Conservation (phyloP, 108 stramenopile genomes). For the Chaetoceros muelleri region DNA sequence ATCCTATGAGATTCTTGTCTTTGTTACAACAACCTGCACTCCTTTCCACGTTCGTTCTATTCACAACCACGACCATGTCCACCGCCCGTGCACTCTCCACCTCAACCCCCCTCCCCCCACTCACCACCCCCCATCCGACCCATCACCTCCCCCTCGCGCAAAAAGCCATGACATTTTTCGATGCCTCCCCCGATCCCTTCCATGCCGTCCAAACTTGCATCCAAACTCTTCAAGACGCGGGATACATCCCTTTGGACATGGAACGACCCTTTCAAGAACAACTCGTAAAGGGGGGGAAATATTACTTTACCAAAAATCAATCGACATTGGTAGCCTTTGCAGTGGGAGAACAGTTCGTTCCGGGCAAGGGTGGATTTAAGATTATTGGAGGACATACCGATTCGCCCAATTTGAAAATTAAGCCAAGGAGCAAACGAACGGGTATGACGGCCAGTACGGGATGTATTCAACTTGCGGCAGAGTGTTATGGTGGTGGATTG, state of each 20-base stretch:
- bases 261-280: conserved; percentile 5
- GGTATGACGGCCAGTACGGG: conserved; percentile 33
- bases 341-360: conserved; percentile 60
- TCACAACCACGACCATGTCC: no score
- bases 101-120: conserved; percentile 8
- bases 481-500: conserved; percentile 93
- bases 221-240: conserved; percentile 31
- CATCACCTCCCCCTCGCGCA: conserved; percentile 50
- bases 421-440: conserved; percentile 78
- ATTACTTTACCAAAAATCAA: conserved; percentile 90
- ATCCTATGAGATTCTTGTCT: no score
- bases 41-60: no score
- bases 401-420: conserved; percentile 84
- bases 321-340: conserved; percentile 86
- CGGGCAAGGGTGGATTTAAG: conserved; percentile 61
- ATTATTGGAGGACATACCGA: conserved; percentile 94
- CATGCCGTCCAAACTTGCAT: conserved; percentile 57
- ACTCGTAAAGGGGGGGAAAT: conserved; percentile 67
- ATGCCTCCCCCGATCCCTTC: conserved; percentile 68
- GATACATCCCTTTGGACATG: conserved; percentile 55
- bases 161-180: conserved; percentile 58
- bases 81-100: background rate
- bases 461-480: conserved; percentile 65
- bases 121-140: conserved; percentile 4
- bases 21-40: no score